These are phyloP conservation scores for Cryphonectria nitschkei DNA, from an alignment of 2,329 filamentous ascomycete genomes.

Conservation along the genomic window DNA sequence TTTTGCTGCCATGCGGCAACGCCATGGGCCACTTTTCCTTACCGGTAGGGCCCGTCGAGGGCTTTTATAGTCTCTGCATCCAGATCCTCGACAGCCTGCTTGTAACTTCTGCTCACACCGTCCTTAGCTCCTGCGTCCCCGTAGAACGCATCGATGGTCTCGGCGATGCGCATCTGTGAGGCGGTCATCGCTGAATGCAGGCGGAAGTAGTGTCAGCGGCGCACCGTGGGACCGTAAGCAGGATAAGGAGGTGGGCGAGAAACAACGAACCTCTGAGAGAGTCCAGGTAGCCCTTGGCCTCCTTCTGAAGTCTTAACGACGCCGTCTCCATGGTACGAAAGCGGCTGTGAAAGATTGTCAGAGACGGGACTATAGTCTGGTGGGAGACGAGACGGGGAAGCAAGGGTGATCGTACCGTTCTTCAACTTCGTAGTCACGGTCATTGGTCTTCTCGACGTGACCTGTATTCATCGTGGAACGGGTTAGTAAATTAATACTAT, in stretches of 20 bases:
- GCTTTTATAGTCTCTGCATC: conserved; percentile 99
- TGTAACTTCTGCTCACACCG: conserved; percentile 95
- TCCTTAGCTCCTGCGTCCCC: conserved; percentile 93
- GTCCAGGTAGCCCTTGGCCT: conserved; percentile 97
- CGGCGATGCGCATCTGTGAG: conserved; percentile 98
- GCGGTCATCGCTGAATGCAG: conserved; percentile 84
- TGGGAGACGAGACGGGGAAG: neutral
- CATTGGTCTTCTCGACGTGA: conserved; percentile 97
- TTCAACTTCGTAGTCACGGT: conserved; percentile 98
- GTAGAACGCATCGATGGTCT: conserved; percentile 99
- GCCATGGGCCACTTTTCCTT: conserved; percentile 31
- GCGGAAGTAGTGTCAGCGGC: neutral
- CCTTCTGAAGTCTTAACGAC: conserved; percentile 89
- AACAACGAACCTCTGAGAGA: conserved; percentile 74
- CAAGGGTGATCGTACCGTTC: conserved; percentile 63
- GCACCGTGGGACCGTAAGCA: neutral
- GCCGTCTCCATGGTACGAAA: conserved; percentile 98
- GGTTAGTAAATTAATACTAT: neutral
- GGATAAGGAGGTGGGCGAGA: neutral
- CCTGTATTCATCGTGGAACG: conserved; percentile 50
- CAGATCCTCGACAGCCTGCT: conserved; percentile 95
- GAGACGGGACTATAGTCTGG: neutral
- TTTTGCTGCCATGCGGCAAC: neutral
- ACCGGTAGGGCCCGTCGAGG: conserved; percentile 91
- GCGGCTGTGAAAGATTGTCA: conserved; percentile 59